Evolutionary conservation across 495 filamentous ascomycete species (phyloP).

Genomic region (Hypoxylon perforatum): DNA sequence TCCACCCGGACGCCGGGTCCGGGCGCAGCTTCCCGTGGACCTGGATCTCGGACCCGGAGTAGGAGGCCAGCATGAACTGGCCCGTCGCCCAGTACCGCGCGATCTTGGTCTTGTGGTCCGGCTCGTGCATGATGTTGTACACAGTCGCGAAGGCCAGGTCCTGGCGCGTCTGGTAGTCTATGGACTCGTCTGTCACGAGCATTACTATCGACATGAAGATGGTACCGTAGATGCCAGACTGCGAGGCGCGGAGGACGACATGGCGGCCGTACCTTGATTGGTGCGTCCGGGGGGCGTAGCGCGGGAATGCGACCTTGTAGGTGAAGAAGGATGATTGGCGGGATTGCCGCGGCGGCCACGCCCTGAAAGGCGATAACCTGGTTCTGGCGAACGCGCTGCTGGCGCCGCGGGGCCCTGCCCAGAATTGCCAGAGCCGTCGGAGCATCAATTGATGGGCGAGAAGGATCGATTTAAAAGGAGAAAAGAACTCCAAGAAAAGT

Average conservation of each 20-base stretch:
- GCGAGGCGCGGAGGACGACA: not conserved
- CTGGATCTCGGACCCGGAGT: slow-evolving; percentile 2
- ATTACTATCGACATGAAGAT: slow-evolving; percentile 4
- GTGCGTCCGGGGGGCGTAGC: not conserved
- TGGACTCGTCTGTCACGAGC: not conserved
- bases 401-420: slow-evolving; percentile 1
- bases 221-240: slow-evolving; percentile 3
- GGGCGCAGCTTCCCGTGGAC: not conserved
- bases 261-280: no score
- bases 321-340: not conserved
- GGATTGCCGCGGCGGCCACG: not conserved
- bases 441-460: slow-evolving; percentile 10
- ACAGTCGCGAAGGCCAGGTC: not conserved
- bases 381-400: not conserved
- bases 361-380: no score
- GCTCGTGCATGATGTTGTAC: not conserved
- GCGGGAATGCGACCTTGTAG: not conserved
- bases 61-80: not conserved
- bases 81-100: slow-evolving; percentile 2
- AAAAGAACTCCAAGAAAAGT: not conserved
- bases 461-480: not conserved
- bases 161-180: not conserved
- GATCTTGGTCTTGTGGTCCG: not conserved
- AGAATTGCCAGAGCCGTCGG: slow-evolving; percentile 5
- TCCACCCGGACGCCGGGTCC: not conserved